Conservation (phyloP, 2,329 filamentous ascomycete genomes). For the Xylariaceae sp. region DNA sequence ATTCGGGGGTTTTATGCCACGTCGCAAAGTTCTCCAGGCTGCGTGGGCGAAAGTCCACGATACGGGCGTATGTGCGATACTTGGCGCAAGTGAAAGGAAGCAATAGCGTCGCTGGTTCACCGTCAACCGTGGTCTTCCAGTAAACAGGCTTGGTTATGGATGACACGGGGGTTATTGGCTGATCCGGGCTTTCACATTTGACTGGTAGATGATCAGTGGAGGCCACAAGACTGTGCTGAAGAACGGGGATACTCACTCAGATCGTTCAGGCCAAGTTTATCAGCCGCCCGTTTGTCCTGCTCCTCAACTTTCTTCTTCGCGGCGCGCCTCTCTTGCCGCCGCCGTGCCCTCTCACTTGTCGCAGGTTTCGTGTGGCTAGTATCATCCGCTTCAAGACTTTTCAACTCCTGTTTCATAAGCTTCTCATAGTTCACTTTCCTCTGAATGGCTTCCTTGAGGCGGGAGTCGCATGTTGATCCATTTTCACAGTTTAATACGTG, state of each 20-base stretch:
- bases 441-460: constrained; percentile 52
- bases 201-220: constrained; percentile 34
- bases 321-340: constrained; percentile 28
- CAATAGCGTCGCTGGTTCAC: constrained; percentile 32
- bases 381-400: constrained; percentile 16
- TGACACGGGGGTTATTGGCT: constrained; percentile 34
- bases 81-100: constrained; percentile 71
- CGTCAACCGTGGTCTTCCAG: constrained; percentile 42
- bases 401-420: constrained; percentile 26
- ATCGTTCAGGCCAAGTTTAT: constrained; percentile 32
- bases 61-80: constrained; percentile 65
- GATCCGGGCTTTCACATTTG: constrained; percentile 41
- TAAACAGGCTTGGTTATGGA: constrained; percentile 37
- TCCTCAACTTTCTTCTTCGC: constrained; percentile 24
- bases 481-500: constrained; percentile 41
- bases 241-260: constrained; percentile 20
- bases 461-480: constrained; percentile 40
- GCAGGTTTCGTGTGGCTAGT: constrained; percentile 8
- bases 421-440: constrained; percentile 62
- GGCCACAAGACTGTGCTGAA: not conserved
- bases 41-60: constrained; percentile 73
- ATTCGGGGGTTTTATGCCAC: constrained; percentile 42
- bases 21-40: constrained; percentile 65
- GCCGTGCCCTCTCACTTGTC: constrained; percentile 25
- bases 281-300: constrained; percentile 28